phyloP scores from a whole-genome alignment of 768 basidiomycete species.

The Trichaptum fuscoviolaceum region DNA sequence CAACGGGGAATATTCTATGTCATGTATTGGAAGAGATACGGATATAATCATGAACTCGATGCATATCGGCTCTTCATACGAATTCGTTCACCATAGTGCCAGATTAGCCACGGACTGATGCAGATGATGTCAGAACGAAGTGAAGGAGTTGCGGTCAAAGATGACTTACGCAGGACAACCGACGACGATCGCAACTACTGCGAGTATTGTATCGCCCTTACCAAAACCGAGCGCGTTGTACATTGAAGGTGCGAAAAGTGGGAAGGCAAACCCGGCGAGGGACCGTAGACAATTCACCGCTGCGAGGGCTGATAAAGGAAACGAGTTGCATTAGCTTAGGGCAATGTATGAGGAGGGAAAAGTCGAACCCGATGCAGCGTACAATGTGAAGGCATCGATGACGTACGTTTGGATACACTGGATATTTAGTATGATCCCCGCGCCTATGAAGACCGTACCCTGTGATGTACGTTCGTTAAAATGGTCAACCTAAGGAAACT shows the following conservation, averaged over 20 bases:
- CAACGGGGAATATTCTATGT: too few relatives aligned
- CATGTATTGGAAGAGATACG: too few relatives aligned
- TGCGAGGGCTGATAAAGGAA: constrained; percentile 28
- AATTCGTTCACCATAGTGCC: constrained; percentile 44
- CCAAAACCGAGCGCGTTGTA: constrained; percentile 25
- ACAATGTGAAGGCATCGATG: constrained; percentile 18
- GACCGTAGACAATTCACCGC: constrained; percentile 26
- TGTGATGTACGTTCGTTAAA: not conserved
- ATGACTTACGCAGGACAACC: constrained; percentile 16
- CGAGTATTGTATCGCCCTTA: constrained; percentile 23
- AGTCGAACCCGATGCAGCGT: constrained; percentile 11
- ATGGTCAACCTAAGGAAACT: too few relatives aligned
- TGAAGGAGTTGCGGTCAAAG: not conserved
- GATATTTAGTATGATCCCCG: constrained; percentile 23
- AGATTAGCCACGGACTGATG: constrained; percentile 36
- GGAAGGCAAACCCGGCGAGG: constrained; percentile 29
- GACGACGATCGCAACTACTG: constrained; percentile 17
- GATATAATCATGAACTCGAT: not conserved
- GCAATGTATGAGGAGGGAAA: not conserved
- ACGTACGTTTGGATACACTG: constrained; percentile 25
- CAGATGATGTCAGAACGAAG: not conserved
- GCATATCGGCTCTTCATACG: constrained; percentile 44
- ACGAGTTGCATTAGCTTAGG: not conserved
- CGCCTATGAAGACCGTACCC: constrained; percentile 13
- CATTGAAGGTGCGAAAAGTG: constrained; percentile 28